These are phyloP conservation scores for Neofusicoccum sp. DNA, from an alignment of 2,329 filamentous ascomycete species.

Conservation along the genomic window DNA sequence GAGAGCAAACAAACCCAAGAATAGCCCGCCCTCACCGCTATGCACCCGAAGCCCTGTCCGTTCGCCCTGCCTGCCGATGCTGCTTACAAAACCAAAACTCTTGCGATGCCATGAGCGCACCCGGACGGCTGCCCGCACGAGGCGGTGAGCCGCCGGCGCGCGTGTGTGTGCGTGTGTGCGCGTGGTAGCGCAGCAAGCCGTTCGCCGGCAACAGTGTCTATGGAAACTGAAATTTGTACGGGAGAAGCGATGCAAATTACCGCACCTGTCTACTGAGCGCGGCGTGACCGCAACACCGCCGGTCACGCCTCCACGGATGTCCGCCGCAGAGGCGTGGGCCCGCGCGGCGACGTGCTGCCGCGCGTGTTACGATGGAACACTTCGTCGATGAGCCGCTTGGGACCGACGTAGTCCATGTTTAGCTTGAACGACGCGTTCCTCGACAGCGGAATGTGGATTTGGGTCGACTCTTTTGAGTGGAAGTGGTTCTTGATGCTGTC, in stretches of 20 bases:
- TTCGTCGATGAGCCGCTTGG: conserved; percentile 64
- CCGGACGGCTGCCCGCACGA: conserved; percentile 7
- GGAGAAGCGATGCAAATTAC: conserved; percentile 29
- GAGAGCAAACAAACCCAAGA: conserved; percentile 11
- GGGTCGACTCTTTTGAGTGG: conserved; percentile 58
- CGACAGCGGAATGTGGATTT: conserved; percentile 55
- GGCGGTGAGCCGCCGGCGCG: conserved; percentile 9
- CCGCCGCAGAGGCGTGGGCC: conserved; percentile 32
- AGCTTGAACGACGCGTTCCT: conserved; percentile 55
- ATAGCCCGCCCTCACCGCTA: conserved; percentile 15
- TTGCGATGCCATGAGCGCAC: not conserved
- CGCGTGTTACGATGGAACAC: conserved; percentile 58
- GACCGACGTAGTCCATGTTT: conserved; percentile 64
- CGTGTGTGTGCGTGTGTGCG: not conserved
- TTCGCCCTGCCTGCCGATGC: conserved; percentile 7
- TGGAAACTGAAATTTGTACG: conserved; percentile 29
- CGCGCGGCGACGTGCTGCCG: conserved; percentile 30
- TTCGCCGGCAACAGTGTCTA: conserved; percentile 7
- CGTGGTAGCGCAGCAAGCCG: not conserved
- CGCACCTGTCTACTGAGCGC: conserved; percentile 27
- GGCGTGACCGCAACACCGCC: conserved; percentile 1
- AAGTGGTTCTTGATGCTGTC: conserved; percentile 85
- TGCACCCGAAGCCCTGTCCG: conserved; percentile 8
- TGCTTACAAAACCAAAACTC: conserved; percentile 2
- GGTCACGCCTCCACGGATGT: conserved; percentile 24